Conservation (phyloP, 345 rosid genomes). For the Tarenaya hassleriana region DNA sequence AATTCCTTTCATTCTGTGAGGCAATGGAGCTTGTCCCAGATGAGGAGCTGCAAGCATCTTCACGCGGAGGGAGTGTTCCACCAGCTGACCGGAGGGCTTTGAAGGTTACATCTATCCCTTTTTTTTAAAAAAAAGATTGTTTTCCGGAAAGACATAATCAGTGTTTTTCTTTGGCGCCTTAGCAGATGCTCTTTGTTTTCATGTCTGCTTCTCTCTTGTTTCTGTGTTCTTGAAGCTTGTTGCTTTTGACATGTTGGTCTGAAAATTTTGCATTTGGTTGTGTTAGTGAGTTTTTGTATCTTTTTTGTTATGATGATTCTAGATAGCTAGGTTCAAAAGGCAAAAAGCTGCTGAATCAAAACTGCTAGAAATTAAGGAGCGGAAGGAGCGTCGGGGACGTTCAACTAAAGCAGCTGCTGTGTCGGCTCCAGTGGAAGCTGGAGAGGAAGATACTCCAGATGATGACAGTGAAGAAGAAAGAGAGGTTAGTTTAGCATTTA, state of each 20-base stretch:
- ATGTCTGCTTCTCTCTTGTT: not conserved
- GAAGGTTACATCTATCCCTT: conserved; percentile 41
- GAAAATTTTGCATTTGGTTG: not conserved
- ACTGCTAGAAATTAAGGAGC: conserved; percentile 75
- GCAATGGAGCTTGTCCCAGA: conserved; percentile 72
- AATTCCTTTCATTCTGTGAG: conserved; percentile 80
- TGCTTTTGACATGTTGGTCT: not conserved
- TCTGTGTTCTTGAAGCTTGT: not conserved
- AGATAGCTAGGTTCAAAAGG: conserved; percentile 85
- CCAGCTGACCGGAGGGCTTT: conserved; percentile 69
- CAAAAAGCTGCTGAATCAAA: conserved; percentile 82
- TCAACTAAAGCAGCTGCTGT: conserved; percentile 69
- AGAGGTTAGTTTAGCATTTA: conserved; percentile 43
- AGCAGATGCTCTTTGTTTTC: not conserved
- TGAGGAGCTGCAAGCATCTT: conserved; percentile 55
- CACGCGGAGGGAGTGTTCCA: conserved; percentile 43
- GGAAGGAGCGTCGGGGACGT: conserved; percentile 76
- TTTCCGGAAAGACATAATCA: not conserved
- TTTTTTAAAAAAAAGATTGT: conserved; percentile 22
- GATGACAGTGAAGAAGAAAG: conserved; percentile 98
- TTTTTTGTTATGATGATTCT: conserved; percentile 15
- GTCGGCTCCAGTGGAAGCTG: conserved; percentile 74
- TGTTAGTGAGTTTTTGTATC: not conserved
- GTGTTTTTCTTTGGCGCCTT: not conserved
- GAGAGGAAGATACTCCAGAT: conserved; percentile 76